A percentile compares a stretch with the other conserved stretches of the same genome.
These are phyloP conservation scores for Brasenia schreberi DNA, from an alignment of 164 flowering plant genomes.

Conservation along the genomic window DNA sequence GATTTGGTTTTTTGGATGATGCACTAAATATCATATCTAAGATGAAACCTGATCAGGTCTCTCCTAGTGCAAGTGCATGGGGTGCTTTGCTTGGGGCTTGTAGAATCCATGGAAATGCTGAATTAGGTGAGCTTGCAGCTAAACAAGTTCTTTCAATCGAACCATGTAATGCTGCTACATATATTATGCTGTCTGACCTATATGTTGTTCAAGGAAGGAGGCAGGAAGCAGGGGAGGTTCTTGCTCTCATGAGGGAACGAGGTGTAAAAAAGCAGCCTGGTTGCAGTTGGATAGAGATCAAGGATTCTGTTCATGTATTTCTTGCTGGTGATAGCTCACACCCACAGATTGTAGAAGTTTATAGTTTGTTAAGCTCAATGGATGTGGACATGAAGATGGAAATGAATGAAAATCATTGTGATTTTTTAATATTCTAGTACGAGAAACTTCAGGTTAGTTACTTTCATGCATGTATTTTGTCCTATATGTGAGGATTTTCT, in stretches of 20 bases:
- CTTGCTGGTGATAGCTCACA: constrained; percentile 45
- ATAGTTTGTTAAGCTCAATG: constrained; percentile 22
- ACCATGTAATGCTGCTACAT: constrained; percentile 41
- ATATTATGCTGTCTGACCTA: constrained; percentile 51
- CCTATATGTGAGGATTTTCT: background rate
- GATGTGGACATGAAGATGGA: constrained; percentile 25
- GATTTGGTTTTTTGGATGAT: constrained; percentile 40
- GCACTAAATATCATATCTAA: constrained; percentile 28
- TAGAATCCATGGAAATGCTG: constrained; percentile 35
- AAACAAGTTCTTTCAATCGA: constrained; percentile 36
- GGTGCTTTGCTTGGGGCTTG: constrained; percentile 66
- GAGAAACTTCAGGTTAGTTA: background rate
- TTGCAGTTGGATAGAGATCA: constrained; percentile 63
- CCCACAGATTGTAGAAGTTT: constrained; percentile 22
- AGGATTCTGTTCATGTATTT: constrained; percentile 32
- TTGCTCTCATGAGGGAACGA: constrained; percentile 35
- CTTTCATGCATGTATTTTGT: background rate
- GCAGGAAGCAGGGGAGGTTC: constrained; percentile 30
- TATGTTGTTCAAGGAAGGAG: constrained; percentile 27
- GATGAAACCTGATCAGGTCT: constrained; percentile 32
- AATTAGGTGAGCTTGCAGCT: constrained; percentile 42
- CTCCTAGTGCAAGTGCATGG: constrained; percentile 43
- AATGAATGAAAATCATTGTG: background rate
- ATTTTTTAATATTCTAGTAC: too few relatives aligned
- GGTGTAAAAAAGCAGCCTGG: constrained; percentile 65